Evolutionary conservation across 2,329 filamentous ascomycete genomes (phyloP).

Genomic region (Elsinoe necatrix): DNA sequence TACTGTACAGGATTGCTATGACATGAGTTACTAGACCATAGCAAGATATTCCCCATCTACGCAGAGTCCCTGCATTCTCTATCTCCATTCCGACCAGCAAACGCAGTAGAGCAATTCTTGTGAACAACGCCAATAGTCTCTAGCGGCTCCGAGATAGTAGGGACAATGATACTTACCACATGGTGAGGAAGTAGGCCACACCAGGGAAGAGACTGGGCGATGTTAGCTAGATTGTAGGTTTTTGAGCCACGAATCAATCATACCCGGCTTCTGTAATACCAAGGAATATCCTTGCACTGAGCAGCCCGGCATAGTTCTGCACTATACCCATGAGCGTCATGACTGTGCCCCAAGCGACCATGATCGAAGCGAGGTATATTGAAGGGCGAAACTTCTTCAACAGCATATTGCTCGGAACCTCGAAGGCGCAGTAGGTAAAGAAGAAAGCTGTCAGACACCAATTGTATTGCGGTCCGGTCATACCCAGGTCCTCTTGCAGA

Average conservation of each 20-base stretch:
- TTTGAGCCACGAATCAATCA: not conserved
- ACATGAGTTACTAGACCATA: no score
- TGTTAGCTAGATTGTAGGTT: not conserved
- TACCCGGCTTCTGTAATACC: conserved; percentile 48
- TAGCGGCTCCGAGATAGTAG: no score
- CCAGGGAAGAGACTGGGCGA: conserved; percentile 20
- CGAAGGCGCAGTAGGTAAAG: conserved; percentile 33
- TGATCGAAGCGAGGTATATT: conserved; percentile 26
- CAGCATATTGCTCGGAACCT: conserved; percentile 35
- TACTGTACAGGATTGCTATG: no score
- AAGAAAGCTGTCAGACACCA: conserved; percentile 33
- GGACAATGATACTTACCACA: conserved; percentile 14
- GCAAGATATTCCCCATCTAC: no score
- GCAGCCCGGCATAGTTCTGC: conserved; percentile 24
- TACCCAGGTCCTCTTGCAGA: conserved; percentile 20
- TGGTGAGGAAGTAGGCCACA: conserved; percentile 18
- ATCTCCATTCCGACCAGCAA: no score
- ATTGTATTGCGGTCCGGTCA: conserved; percentile 45
- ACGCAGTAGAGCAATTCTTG: no score
- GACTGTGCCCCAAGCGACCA: conserved; percentile 27
- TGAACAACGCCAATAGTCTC: no score
- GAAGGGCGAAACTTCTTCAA: conserved; percentile 30
- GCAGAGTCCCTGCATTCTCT: no score
- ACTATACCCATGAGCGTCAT: conserved; percentile 28
- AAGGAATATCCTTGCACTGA: conserved; percentile 23